Evolutionary conservation across 805 yeast genomes (phyloP), one percentile per base, ranked within the genome.

Genomic region (Brettanomyces bruxellensis): DNA sequence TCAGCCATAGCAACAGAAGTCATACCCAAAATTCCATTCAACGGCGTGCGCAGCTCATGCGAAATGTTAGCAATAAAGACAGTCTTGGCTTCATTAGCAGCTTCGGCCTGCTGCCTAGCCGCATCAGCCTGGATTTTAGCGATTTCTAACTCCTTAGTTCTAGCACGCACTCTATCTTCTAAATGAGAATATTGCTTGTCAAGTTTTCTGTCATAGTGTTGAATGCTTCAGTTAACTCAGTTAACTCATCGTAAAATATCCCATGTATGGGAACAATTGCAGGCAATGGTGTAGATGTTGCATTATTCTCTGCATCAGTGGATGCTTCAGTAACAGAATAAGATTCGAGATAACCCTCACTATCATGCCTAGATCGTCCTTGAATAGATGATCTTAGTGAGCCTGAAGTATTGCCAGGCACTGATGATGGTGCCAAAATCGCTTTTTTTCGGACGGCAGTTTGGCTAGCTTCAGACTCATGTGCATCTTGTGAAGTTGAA

Each of bases 81-180:
- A 5, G 98, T 90, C 59, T 93, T 93, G 3, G 98, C 96, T 55
- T 93, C 97, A 62, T 91, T 91, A 1, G 99, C 99, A 28, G 84
- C 79, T 65, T 91, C 97, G 12, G 70, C 70, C 44, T 64, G 67
- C 51, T 59, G 60, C 41, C 66, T 52, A 1, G 68, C 68, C 5
- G 55, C 34, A 51, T 64, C 68, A 0, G 96, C 97, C 59, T 83
- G 86, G 30, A 84, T 75, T 55, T 87, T 86, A 8, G 96, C 93
- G 1, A 82, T 83, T 62, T 90, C 96, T 40, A 91, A 71, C 62
- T 91, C 96, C 56, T 78, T 81, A 0, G 98, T 91, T 59, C 98
- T 75, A 35, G 82, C 81, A 44, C 79, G 73, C 14, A 91, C 98
- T 51, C 97, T 75, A 53, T 87, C 95, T 64, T 93, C 98, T 45